phyloP scores from a whole-genome alignment of 2,329 filamentous ascomycete genomes.

The Coleophoma crateriformis region DNA sequence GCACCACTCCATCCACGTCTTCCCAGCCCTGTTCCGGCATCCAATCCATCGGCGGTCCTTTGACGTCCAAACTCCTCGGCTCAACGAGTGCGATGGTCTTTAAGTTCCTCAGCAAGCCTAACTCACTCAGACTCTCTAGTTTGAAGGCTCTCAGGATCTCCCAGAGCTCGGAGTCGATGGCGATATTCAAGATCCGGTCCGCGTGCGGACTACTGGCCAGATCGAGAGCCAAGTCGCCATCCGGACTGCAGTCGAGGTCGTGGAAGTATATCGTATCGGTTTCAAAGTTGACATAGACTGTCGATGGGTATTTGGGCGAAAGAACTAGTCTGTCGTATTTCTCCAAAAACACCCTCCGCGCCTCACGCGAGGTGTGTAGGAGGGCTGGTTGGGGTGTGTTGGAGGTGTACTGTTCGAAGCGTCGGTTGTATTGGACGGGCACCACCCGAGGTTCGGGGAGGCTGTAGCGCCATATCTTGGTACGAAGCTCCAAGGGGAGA shows the following conservation, averaged over 20 bases:
- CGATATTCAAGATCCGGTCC: constrained; percentile 13
- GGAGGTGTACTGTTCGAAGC: constrained; percentile 11
- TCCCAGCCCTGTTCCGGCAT: too few relatives aligned
- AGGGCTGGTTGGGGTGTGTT: constrained; percentile 8
- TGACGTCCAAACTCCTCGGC: too few relatives aligned
- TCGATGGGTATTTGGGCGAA: constrained; percentile 13
- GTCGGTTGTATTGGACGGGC: constrained; percentile 15
- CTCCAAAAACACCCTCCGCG: constrained; percentile 14
- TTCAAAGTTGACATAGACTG: constrained; percentile 18
- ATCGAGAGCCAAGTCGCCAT: constrained; percentile 20
- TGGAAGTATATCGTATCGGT: constrained; percentile 22
- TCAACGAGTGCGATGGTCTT: constrained; percentile 16
- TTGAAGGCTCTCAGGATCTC: constrained; percentile 20
- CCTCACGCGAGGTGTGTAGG: constrained; percentile 15
- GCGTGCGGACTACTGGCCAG: constrained; percentile 13
- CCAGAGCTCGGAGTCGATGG: constrained; percentile 20
- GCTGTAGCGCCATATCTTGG: constrained; percentile 17
- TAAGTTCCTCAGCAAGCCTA: constrained; percentile 14
- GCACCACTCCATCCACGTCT: too few relatives aligned
- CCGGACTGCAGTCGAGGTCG: constrained; percentile 18
- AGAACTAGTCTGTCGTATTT: constrained; percentile 16
- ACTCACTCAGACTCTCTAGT: constrained; percentile 16
- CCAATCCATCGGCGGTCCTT: too few relatives aligned
- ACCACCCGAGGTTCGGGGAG: constrained; percentile 15
- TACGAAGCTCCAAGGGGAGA: constrained; percentile 20